Evolutionary conservation across 108 stramenopile species (phyloP), one percentile per base, ranked within the genome.

Genomic region (Epithemia pelagica): DNA sequence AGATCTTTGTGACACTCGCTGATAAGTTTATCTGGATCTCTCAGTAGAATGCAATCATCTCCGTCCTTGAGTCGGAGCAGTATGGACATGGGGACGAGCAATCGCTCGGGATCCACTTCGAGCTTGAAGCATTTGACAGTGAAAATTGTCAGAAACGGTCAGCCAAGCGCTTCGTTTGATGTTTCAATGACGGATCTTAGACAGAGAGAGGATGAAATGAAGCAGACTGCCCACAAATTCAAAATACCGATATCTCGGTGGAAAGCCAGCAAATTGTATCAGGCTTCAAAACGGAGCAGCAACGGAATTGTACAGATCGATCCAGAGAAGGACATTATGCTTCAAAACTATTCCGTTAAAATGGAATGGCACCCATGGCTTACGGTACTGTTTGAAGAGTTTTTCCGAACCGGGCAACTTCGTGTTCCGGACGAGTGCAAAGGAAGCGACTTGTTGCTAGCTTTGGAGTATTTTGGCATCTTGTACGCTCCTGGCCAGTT

Each of bases 381-480:
- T 18, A 77, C 73, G 10, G 56, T 59, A 7, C 70, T 67, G 52
- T 62, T 80, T 27, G 55, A 53, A 0, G 32, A 55, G 5, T 82
- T 59, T 56, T 82, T 77, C 71, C 71, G 65, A 8, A 70, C 63
- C 19, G 80, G 80, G 1, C 68, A 30, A 25, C 51, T 82, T 18
- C 31, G 64, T 18, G 64, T 82, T 24, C 74, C 80, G 19, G 74
- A 74, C 54, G 67, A 72, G 7, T 78, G 76, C 58, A 10, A 23
- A n/a, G 80, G 80, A 2, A 56, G 57, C n/a, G 80, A 82, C 33
- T 57, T 78, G 25, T 52, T 82, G 71, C 7, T 78, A 21, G 74
- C 78, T 2, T 64, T 82, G 31, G 75, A 82, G 59, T 82, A 78
- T 57, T 78, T 82, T 69, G 77, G 76, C 23, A 82, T 82, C 37